These are phyloP conservation scores for Lathyrus tuberosus DNA, from an alignment of 306 rosid genomes.

Conservation along the genomic window DNA sequence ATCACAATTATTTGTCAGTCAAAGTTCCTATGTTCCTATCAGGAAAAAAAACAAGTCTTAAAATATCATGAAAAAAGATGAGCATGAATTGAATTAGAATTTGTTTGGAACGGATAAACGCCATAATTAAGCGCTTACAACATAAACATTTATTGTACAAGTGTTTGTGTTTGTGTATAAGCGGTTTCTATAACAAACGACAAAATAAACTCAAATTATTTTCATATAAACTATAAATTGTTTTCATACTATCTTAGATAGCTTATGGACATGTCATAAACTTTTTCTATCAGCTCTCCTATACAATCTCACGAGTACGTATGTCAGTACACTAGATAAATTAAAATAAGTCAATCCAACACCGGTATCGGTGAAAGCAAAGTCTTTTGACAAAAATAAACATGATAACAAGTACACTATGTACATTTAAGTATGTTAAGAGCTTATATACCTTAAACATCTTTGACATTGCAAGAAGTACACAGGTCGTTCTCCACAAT, in stretches of 20 bases:
- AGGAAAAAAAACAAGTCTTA: not conserved
- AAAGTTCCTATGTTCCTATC: conserved; percentile 11
- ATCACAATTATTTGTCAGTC: not conserved
- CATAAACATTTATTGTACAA: not conserved
- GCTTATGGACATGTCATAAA: not conserved
- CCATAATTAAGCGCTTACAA: not conserved
- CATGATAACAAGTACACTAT: not conserved
- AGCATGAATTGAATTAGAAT: not conserved
- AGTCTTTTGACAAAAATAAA: not conserved
- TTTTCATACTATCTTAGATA: not conserved
- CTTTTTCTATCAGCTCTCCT: not conserved
- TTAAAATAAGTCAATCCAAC: not conserved
- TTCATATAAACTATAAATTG: not conserved
- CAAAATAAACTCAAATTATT: not conserved
- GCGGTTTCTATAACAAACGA: not conserved
- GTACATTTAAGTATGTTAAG: not conserved
- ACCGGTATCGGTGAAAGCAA: not conserved
- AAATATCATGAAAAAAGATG: not conserved
- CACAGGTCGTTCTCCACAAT: conserved; percentile 20
- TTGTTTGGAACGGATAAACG: not conserved
- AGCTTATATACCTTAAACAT: conserved; percentile 31
- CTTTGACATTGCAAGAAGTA: not conserved
- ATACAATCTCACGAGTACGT: not conserved
- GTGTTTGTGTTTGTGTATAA: not conserved
- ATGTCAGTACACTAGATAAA: not conserved